Evolutionary conservation across 352 stramenopile genomes (phyloP).

Genomic region (Phytophthora citricola): DNA sequence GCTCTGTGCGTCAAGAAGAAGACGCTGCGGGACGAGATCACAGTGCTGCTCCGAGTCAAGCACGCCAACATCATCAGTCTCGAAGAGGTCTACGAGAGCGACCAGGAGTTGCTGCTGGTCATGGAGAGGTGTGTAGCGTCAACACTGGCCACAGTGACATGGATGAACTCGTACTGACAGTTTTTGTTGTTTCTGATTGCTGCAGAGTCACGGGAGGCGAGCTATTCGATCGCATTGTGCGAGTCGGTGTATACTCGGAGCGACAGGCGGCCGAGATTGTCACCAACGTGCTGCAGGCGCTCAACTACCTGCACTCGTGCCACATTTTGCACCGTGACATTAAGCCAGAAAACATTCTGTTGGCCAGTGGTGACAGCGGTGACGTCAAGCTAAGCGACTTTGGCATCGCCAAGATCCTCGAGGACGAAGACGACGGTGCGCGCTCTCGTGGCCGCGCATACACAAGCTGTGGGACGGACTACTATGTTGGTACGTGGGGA

Average conservation of each 20-base stretch:
- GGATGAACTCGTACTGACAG: background rate
- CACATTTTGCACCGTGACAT: slow-evolving; percentile 88
- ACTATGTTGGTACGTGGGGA: slow-evolving; percentile 75
- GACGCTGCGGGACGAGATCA: slow-evolving; percentile 87
- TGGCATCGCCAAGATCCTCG: slow-evolving; percentile 84
- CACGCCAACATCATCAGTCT: slow-evolving; percentile 90
- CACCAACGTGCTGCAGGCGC: slow-evolving; percentile 71
- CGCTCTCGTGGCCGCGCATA: slow-evolving; percentile 79
- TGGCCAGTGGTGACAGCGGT: slow-evolving; percentile 73
- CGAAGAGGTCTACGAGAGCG: slow-evolving; percentile 87
- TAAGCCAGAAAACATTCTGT: slow-evolving; percentile 86
- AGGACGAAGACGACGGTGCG: slow-evolving; percentile 78
- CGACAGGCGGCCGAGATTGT: slow-evolving; percentile 77
- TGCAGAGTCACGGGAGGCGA: slow-evolving; percentile 81
- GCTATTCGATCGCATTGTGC: slow-evolving; percentile 87
- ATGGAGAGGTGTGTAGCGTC: slow-evolving; percentile 72
- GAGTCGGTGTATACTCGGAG: slow-evolving; percentile 85
- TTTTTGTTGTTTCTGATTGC: background rate
- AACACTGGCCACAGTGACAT: background rate
- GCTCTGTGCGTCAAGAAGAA: slow-evolving; percentile 88
- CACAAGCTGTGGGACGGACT: slow-evolving; percentile 89
- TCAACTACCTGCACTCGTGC: slow-evolving; percentile 80
- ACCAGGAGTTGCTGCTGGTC: slow-evolving; percentile 87
- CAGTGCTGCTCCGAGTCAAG: slow-evolving; percentile 84
- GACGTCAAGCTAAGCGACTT: slow-evolving; percentile 88